Evolutionary conservation across 2,329 filamentous ascomycete genomes (phyloP), one percentile per base, ranked within the genome.

Genomic region (Helminthosporium solani): DNA sequence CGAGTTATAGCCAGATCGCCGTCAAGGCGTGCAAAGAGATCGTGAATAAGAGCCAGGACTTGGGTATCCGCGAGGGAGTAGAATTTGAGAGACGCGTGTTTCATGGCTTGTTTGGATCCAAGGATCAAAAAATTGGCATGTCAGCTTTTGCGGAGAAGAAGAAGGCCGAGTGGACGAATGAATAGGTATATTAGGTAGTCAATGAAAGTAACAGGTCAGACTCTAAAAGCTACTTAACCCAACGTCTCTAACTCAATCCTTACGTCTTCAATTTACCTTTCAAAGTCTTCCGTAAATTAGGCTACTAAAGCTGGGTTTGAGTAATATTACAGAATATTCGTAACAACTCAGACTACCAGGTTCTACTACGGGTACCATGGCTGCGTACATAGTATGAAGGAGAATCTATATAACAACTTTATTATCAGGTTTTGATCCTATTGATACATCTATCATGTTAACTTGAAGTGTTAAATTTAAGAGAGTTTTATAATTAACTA

Each of bases 1-100:
- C 94, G 0, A 76, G 87, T 1, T 90, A 94, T 72, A 91, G 88
- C 42, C 83, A 80, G 66, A 86, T 99, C n/a, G 88, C 92, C 1
- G 83, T 95, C 47, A 84, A 90, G 74, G 94, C 88, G 9, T 86
- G 83, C 46, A 99, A 99, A 79, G 94, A 99, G 78, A 92, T 94
- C n/a, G 92, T 99, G 45, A 96, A 97, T 71, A 97, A 96, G 84
- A 96, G 90, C 71, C 91, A 97, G 78, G 94, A 99, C 61, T 73
- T 96, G 58, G 79, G 86, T 3, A 75, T 99, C 49, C 78, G 87
- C 58, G 94, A 97, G 64, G 94, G 94, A 12, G 87, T 99, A 1
- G 94, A 99, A 75, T 97, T 84, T 73, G 94, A 99, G 80, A 81
- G 94, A 66, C 82, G 91, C 42, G 80, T 97, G 27, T 99, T 99